These are phyloP conservation scores for Urochloa ruziziensis DNA, from an alignment of 176 grass and related monocot species.

Conservation along the genomic window DNA sequence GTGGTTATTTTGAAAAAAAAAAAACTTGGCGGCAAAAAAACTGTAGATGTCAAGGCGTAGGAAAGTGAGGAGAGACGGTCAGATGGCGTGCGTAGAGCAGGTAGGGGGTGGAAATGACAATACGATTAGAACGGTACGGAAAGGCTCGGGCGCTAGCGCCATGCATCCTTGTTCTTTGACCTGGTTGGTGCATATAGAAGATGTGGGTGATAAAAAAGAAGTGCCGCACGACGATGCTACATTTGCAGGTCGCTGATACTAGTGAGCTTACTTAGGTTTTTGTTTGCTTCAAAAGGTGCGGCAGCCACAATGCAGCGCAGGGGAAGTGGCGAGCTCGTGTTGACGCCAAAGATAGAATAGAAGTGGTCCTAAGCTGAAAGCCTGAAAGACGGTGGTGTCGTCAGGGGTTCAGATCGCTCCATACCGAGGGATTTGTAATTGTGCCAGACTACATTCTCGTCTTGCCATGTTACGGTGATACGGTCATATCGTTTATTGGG, in stretches of 20 bases:
- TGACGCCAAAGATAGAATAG: neutral
- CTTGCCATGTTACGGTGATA: too few relatives aligned
- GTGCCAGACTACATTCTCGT: neutral
- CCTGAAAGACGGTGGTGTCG: neutral
- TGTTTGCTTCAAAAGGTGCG: constrained; percentile 6
- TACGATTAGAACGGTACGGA: constrained; percentile 34
- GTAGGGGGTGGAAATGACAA: neutral
- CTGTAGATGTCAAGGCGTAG: neutral
- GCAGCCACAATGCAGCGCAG: neutral
- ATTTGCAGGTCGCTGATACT: constrained; percentile 16
- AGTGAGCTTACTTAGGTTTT: neutral
- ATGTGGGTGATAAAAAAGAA: neutral
- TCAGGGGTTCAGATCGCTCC: neutral
- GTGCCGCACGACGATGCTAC: neutral
- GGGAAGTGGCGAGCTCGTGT: neutral
- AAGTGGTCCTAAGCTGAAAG: constrained; percentile 6
- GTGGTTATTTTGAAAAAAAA: too few relatives aligned
- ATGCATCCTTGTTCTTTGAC: constrained; percentile 42
- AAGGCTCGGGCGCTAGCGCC: constrained; percentile 6
- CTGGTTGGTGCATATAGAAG: neutral
- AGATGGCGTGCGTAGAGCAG: neutral
- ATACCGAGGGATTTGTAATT: neutral
- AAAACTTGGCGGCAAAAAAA: neutral
- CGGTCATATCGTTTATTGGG: too few relatives aligned
- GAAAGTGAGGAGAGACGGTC: neutral